Conservation (phyloP, 140 eudicot species). For the Cichorium intybus region DNA sequence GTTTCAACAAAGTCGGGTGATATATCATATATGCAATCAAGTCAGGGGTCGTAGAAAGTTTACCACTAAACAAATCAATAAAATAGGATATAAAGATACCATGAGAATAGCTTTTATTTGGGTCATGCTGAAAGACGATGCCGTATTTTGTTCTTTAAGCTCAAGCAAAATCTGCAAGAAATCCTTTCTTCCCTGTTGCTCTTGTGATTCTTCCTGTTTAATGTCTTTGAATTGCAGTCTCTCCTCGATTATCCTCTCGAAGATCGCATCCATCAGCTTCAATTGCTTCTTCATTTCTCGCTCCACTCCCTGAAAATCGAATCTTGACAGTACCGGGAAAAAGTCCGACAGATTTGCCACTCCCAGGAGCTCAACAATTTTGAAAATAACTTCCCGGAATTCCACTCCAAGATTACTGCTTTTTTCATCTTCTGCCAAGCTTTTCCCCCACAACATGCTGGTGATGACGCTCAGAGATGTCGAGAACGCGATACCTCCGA, state of each 20-base stretch:
- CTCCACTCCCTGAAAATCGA: conserved; percentile 37
- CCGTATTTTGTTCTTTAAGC: conserved; percentile 19
- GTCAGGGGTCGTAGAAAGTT: neutral
- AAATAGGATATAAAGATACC: conserved; percentile 14
- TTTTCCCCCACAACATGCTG: conserved; percentile 32
- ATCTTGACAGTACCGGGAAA: conserved; percentile 30
- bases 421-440: conserved; percentile 20
- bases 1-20: too few species aligned
- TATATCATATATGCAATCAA: neutral
- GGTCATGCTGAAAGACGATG: conserved; percentile 18
- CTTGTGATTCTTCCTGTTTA: neutral
- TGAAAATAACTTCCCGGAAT: conserved; percentile 26
- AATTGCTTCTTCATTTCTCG: conserved; percentile 14
- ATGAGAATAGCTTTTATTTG: conserved; percentile 37
- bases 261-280: conserved; percentile 16
- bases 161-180: conserved; percentile 34
- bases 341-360: conserved; percentile 38
- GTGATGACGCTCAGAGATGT: conserved; percentile 21
- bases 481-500: conserved; percentile 17
- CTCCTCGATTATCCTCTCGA: conserved; percentile 28
- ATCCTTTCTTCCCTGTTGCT: conserved; percentile 22
- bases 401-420: conserved; percentile 20
- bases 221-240: conserved; percentile 17
- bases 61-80: neutral
- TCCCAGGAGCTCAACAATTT: conserved; percentile 31